phyloP scores from a whole-genome alignment of 768 basidiomycete species.

The Trametes villosa region DNA sequence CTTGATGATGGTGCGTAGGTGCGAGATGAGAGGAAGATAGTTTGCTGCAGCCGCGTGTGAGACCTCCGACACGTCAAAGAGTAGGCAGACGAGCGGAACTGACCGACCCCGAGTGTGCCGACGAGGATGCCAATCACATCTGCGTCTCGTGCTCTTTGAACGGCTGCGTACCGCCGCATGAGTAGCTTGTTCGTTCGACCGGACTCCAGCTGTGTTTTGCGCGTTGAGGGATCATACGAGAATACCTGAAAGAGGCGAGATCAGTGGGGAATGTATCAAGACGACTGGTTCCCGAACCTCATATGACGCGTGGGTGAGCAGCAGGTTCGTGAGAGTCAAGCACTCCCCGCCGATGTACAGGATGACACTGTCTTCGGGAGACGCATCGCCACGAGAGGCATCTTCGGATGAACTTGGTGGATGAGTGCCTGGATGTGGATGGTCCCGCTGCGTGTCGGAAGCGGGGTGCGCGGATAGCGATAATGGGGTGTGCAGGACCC shows the following conservation, averaged over 20 bases:
- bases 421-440: background rate
- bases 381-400: background rate
- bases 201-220: constrained; percentile 59
- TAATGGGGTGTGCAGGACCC: constrained; percentile 44
- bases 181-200: constrained; percentile 76
- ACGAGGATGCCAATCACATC: constrained; percentile 96
- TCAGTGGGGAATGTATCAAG: background rate
- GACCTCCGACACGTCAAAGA: background rate
- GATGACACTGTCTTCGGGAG: constrained; percentile 40
- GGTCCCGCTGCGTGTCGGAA: background rate
- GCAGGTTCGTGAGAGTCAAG: constrained; percentile 78
- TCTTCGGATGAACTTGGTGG: background rate
- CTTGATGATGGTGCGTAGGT: constrained; percentile 73
- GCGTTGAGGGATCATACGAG: constrained; percentile 68
- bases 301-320: constrained; percentile 77
- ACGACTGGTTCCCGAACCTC: constrained; percentile 46
- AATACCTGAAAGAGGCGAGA: constrained; percentile 55
- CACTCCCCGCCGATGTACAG: constrained; percentile 80
- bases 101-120: constrained; percentile 89
- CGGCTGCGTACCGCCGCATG: constrained; percentile 85
- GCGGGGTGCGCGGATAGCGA: constrained; percentile 27
- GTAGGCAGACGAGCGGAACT: constrained; percentile 27
- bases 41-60: constrained; percentile 53
- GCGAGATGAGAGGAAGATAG: constrained; percentile 83
- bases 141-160: constrained; percentile 88